These are phyloP conservation scores for Solanum chacoense DNA, from an alignment of 305 asterid species.

Conservation along the genomic window DNA sequence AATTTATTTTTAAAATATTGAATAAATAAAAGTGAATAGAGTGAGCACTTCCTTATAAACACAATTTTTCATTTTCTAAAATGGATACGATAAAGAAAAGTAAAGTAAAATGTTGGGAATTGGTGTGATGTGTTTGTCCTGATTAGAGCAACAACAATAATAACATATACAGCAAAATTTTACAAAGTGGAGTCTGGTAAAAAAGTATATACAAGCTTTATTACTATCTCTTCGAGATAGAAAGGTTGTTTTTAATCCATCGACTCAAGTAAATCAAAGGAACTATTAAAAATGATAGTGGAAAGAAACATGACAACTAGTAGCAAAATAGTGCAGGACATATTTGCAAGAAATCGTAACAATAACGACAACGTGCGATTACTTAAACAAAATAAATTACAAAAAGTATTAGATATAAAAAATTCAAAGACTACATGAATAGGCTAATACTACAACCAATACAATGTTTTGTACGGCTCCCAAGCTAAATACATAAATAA, in stretches of 20 bases:
- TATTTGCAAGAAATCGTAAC: not conserved
- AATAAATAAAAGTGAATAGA: not conserved
- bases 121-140: not conserved
- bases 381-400: not conserved
- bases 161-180: too few relatives aligned
- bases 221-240: not conserved
- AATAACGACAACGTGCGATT: not conserved
- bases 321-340: not conserved
- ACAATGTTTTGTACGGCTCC: too few relatives aligned
- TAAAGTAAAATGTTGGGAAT: too few relatives aligned
- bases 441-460: too few relatives aligned
- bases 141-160: not conserved
- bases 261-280: not conserved
- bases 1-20: too few relatives aligned
- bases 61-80: not conserved
- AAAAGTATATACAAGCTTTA: not conserved
- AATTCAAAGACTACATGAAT: not conserved
- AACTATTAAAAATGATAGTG: not conserved
- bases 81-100: too few relatives aligned
- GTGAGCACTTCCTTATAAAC: not conserved
- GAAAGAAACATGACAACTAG: not conserved
- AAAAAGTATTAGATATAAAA: not conserved
- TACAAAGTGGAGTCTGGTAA: not conserved
- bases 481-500: too few relatives aligned
- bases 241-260: fast-evolving